Evolutionary conservation across 140 eudicot genomes (phyloP), one percentile per base, ranked within the genome.

Genomic region (Erigeron philadelphicus): DNA sequence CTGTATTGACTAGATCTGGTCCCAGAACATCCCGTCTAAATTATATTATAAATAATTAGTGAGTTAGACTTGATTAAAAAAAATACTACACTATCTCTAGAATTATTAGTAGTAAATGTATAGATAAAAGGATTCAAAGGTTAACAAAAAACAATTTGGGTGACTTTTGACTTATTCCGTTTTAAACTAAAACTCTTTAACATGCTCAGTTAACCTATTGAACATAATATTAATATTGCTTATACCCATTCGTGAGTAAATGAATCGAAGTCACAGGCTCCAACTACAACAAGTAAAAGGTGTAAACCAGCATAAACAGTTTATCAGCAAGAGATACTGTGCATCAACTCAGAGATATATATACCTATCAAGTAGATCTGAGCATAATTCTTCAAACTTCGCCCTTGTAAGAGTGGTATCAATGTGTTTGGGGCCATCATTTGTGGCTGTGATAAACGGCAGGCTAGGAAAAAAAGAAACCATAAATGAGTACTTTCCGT

Each of bases 391-490:
- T 74, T 91, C 97, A 74, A 91, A 91, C 70, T 91, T 91, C 18
- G 91, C 97, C 54, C 97, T 76, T 62, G 97, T 88, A 17, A 91
- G 87, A 21, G 97, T 91, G 73, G 97, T 88, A 50, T 91, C 97
- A 21, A 91, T 91, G 80, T 91, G 97, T 64, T 91, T 91, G 18
- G 97, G 97, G 23, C 97, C 97, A 74, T 91, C 97, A 61, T 84
- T 84, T 13, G 97, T 91, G 83, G 96, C 97, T 55, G 96, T 91
- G 67, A 91, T 91, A 76, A 91, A 91, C 10, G 97, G 97, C 85
- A 91, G 79, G 67, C 97, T 91, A 75, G 31, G 35, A 38, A 65
- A 25, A 43, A 48, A 68, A 66, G 68, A 67, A 31, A 61, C 41
- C 8, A 42, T 11, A 73, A 54, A 59, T 71, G 60, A 75, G 62